phyloP scores from a whole-genome alignment of 805 yeast genomes.

The Candida berthetii region DNA sequence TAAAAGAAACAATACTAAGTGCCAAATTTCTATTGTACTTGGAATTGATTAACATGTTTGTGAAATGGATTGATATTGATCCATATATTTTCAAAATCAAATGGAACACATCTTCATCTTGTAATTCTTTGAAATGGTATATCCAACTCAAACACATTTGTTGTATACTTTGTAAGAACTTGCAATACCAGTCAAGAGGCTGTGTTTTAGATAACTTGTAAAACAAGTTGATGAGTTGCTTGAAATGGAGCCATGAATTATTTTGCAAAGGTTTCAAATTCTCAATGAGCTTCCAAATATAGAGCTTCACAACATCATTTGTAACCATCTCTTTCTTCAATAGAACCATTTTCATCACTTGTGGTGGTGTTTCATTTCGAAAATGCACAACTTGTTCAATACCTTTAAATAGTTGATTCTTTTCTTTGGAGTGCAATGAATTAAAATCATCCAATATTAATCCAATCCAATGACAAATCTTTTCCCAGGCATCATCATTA shows the following conservation, averaged over 20 bases:
- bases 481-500: not conserved
- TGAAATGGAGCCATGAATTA: too few species aligned
- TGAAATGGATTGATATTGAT: not conserved
- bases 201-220: not conserved
- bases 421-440: not conserved
- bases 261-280: too few species aligned
- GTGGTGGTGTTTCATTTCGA: not conserved
- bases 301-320: not conserved
- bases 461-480: slow-evolving; percentile 8
- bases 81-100: not conserved
- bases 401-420: slow-evolving; percentile 1
- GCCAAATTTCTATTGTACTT: slow-evolving; percentile 4
- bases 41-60: not conserved
- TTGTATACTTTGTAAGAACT: slow-evolving; percentile 4
- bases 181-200: slow-evolving; percentile 5
- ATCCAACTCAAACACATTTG: not conserved
- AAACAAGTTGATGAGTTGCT: not conserved
- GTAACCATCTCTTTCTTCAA: not conserved
- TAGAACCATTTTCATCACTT: not conserved
- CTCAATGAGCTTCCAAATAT: not conserved
- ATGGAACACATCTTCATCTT: not conserved
- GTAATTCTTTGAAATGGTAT: not conserved
- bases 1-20: slow-evolving; percentile 3
- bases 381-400: not conserved
- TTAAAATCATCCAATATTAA: slow-evolving; percentile 6